A percentile compares a stretch with the other conserved stretches of the same genome.
Evolutionary conservation across 2,329 filamentous ascomycete genomes (phyloP).

Genomic region (Pseudonectria buxi): DNA sequence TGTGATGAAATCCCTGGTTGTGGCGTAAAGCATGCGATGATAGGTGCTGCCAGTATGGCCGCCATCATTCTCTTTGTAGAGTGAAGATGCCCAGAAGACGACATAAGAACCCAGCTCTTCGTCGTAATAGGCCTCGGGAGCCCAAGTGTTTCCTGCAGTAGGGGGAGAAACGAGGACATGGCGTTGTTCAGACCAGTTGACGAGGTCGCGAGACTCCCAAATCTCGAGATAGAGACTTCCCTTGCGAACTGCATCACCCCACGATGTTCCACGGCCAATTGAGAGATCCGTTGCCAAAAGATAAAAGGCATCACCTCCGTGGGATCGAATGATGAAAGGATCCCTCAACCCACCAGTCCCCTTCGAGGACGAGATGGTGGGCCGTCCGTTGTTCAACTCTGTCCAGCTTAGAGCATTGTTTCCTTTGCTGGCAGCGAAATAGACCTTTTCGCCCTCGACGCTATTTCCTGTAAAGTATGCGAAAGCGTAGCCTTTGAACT

Average conservation of each 20-base stretch:
- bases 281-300: slow-evolving; percentile 47
- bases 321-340: slow-evolving; percentile 46
- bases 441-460: slow-evolving; percentile 43
- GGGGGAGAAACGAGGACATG: slow-evolving; percentile 42
- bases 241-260: slow-evolving; percentile 38
- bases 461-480: slow-evolving; percentile 44
- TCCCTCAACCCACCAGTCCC: slow-evolving; percentile 46
- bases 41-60: slow-evolving; percentile 37
- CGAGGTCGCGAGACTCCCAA: slow-evolving; percentile 45
- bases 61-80: slow-evolving; percentile 35
- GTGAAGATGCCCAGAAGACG: slow-evolving; percentile 39
- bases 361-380: slow-evolving; percentile 36
- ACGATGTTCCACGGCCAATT: slow-evolving; percentile 47
- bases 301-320: slow-evolving; percentile 44
- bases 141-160: slow-evolving; percentile 48
- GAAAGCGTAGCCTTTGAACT: slow-evolving; percentile 42
- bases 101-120: slow-evolving; percentile 34
- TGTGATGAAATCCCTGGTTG: slow-evolving; percentile 43
- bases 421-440: slow-evolving; percentile 43
- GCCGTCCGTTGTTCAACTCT: slow-evolving; percentile 41
- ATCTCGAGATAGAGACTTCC: slow-evolving; percentile 46
- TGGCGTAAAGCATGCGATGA: slow-evolving; percentile 47
- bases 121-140: slow-evolving; percentile 46
- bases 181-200: slow-evolving; percentile 44
- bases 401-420: slow-evolving; percentile 46